phyloP scores from a whole-genome alignment of 192 early-diverging fungal genomes.

The Chytriomyces sp. region DNA sequence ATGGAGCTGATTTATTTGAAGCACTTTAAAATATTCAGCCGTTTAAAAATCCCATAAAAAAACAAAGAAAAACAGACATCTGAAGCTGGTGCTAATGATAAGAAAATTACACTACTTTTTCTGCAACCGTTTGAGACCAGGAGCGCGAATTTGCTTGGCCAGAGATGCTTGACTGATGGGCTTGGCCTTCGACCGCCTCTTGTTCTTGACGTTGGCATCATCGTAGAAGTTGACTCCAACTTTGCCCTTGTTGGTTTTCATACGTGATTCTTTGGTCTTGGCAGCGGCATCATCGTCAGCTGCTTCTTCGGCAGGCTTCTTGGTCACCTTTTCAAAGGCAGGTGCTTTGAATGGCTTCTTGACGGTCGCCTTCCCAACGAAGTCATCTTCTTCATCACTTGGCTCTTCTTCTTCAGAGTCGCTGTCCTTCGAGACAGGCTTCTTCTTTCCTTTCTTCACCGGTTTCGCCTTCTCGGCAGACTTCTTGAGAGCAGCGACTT shows the following conservation, averaged over 20 bases:
- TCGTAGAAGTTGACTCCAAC: conserved; percentile 90
- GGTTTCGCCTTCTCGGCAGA: conserved; percentile 55
- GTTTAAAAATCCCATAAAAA: neutral
- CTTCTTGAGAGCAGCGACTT: conserved; percentile 36
- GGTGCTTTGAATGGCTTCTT: conserved; percentile 9
- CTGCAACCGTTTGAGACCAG: conserved; percentile 29
- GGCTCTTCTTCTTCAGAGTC: conserved; percentile 38
- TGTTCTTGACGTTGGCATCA: conserved; percentile 94
- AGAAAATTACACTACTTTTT: conserved; percentile 13
- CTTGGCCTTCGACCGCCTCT: conserved; percentile 75
- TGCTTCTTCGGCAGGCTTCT: neutral
- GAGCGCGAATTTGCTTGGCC: conserved; percentile 32
- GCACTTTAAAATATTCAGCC: neutral
- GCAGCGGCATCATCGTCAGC: neutral
- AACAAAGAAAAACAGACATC: neutral
- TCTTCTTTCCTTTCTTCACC: conserved; percentile 47
- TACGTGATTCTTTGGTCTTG: conserved; percentile 68
- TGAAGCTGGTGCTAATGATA: conserved; percentile 68
- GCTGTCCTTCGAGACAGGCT: conserved; percentile 29
- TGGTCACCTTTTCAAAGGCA: conserved; percentile 3
- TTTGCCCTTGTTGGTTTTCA: conserved; percentile 93
- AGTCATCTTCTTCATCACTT: conserved; percentile 34
- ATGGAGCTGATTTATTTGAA: neutral
- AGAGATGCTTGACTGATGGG: conserved; percentile 33
- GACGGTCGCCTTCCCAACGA: neutral